Conservation (phyloP, 148 eudicot species). For the Fallopia convolvulus region DNA sequence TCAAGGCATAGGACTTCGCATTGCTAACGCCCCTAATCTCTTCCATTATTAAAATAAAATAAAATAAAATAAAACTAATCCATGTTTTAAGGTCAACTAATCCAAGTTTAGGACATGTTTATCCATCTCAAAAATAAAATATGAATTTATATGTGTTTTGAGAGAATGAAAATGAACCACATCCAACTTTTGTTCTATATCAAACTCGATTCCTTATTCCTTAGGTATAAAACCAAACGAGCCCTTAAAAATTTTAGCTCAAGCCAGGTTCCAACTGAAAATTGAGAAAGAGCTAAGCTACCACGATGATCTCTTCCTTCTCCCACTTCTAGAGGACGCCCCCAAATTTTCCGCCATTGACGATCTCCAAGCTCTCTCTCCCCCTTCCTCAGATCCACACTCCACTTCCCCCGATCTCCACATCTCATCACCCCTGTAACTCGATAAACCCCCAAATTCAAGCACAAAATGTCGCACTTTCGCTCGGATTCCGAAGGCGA, state of each 20-base stretch:
- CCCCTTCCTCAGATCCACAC: not conserved
- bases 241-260: not conserved
- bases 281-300: not conserved
- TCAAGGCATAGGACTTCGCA: too few species aligned
- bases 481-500: slow-evolving; percentile 15
- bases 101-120: too few species aligned
- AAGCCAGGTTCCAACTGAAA: not conserved
- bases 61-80: too few species aligned
- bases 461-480: slow-evolving; percentile 17
- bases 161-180: too few species aligned
- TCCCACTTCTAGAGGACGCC: not conserved
- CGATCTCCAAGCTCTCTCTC: not conserved
- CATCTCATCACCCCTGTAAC: not conserved
- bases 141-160: too few species aligned
- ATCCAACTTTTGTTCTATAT: too few species aligned
- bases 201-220: too few species aligned
- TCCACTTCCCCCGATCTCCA: not conserved
- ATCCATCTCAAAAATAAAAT: too few species aligned
- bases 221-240: too few species aligned
- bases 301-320: not conserved
- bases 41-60: too few species aligned
- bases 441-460: not conserved
- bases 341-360: slow-evolving; percentile 3
- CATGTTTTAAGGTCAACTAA: too few species aligned
- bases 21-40: too few species aligned